These are phyloP conservation scores for Camelina sativa DNA, from an alignment of 345 rosid genomes.

Conservation along the genomic window DNA sequence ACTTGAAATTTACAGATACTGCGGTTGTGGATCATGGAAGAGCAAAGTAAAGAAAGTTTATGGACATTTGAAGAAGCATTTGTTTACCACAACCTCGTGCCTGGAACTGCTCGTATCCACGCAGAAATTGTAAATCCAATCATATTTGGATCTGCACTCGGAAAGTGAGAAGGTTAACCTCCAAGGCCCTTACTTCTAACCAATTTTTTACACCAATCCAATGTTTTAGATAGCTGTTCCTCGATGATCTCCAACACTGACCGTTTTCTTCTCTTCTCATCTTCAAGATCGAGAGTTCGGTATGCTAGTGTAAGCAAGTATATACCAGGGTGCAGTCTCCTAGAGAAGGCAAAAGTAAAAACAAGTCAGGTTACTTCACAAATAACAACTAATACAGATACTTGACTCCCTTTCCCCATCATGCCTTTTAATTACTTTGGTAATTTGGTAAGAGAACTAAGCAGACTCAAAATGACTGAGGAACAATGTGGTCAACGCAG, in stretches of 20 bases:
- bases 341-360: constrained; percentile 44
- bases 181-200: constrained; percentile 34
- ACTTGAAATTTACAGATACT: not conserved
- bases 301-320: constrained; percentile 87
- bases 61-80: not conserved
- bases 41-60: not conserved
- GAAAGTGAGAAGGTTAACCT: constrained; percentile 5
- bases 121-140: not conserved
- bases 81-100: constrained; percentile 2
- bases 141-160: constrained; percentile 7
- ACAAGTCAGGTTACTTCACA: constrained; percentile 26
- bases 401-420: not conserved
- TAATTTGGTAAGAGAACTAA: not conserved
- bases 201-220: constrained; percentile 76
- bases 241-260: constrained; percentile 50
- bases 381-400: not conserved
- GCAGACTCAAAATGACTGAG: not conserved
- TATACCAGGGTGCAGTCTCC: constrained; percentile 95
- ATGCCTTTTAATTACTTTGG: no score
- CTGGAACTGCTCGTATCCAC: not conserved
- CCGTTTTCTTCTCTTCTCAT: constrained; percentile 66
- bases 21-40: not conserved
- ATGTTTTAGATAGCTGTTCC: constrained; percentile 49
- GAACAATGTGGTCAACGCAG: not conserved
- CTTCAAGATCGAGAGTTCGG: constrained; percentile 93